These are phyloP conservation scores for Boletellus ananiceps DNA, from an alignment of 768 basidiomycete genomes.

Conservation along the genomic window DNA sequence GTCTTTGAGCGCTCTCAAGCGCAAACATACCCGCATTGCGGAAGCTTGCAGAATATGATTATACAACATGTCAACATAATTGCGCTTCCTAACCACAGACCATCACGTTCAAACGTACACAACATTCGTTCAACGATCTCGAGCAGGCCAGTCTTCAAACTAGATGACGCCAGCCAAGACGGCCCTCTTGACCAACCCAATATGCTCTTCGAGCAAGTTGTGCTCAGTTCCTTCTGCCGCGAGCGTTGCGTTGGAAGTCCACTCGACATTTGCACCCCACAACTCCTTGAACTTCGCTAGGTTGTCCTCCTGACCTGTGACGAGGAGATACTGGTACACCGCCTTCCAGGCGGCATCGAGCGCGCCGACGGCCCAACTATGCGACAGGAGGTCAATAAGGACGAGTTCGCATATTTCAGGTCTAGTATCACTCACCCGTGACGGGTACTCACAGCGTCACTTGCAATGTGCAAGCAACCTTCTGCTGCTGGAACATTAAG, in stretches of 20 bases:
- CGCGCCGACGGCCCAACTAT: background rate
- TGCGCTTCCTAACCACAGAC: no score
- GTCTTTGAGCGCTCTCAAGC: no score
- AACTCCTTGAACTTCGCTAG: conserved; percentile 17
- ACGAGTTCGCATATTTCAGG: background rate
- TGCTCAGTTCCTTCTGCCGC: background rate
- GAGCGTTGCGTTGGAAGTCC: conserved; percentile 12
- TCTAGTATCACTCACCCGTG: conserved; percentile 8
- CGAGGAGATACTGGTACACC: conserved; percentile 25
- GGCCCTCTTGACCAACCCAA: background rate
- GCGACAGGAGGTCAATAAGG: background rate
- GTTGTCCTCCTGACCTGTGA: conserved; percentile 8
- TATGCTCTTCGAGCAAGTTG: conserved; percentile 10
- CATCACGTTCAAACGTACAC: background rate
- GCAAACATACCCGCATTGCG: no score
- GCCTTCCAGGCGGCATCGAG: conserved; percentile 36
- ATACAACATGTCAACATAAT: no score
- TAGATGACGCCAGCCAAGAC: background rate
- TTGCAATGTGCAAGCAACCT: conserved; percentile 11
- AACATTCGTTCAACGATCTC: no score
- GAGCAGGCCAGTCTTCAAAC: background rate
- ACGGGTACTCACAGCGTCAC: conserved; percentile 12
- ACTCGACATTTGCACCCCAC: conserved; percentile 33
- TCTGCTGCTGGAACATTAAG: conserved; percentile 31
- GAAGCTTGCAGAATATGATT: no score